phyloP scores from a whole-genome alignment of 208 protist species.

The Trypanosoma platydactyli region DNA sequence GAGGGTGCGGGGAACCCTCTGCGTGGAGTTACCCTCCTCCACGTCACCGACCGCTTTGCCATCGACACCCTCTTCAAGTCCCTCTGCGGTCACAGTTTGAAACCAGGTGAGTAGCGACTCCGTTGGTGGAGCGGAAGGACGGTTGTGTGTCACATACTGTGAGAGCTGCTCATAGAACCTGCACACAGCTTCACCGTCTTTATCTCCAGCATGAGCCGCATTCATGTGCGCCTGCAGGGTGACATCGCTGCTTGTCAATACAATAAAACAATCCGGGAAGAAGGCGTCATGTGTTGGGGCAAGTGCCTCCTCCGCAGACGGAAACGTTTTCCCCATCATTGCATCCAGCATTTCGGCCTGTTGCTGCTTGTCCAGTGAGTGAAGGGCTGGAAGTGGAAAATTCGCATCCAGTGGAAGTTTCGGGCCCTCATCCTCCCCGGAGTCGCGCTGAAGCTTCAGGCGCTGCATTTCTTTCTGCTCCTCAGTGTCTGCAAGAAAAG shows the following conservation, averaged over 20 bases:
- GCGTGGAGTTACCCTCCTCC: slow-evolving; percentile 21
- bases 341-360: slow-evolving; percentile 24
- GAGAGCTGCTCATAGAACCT: slow-evolving; percentile 34
- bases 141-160: slow-evolving; percentile 32
- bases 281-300: slow-evolving; percentile 58
- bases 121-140: slow-evolving; percentile 24
- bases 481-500: slow-evolving; percentile 59
- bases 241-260: slow-evolving; percentile 35
- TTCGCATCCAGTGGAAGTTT: slow-evolving; percentile 50
- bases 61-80: slow-evolving; percentile 17
- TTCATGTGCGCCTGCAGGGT: slow-evolving; percentile 44
- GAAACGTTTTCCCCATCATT: slow-evolving; percentile 23
- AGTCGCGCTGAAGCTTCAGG: slow-evolving; percentile 24
- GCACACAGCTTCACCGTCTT: neutral
- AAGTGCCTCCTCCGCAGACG: slow-evolving; percentile 25
- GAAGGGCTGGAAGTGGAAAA: slow-evolving; percentile 57
- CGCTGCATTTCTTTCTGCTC: slow-evolving; percentile 35
- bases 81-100: slow-evolving; percentile 57
- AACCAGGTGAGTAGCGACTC: slow-evolving; percentile 64
- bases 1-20: slow-evolving; percentile 38
- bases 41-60: slow-evolving; percentile 6
- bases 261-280: slow-evolving; percentile 70
- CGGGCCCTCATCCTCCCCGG: slow-evolving; percentile 29
- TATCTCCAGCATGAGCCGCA: neutral
- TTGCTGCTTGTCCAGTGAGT: slow-evolving; percentile 49